These are phyloP conservation scores for Collybiopsis luxurians DNA, from an alignment of 768 basidiomycete species.

Conservation along the genomic window DNA sequence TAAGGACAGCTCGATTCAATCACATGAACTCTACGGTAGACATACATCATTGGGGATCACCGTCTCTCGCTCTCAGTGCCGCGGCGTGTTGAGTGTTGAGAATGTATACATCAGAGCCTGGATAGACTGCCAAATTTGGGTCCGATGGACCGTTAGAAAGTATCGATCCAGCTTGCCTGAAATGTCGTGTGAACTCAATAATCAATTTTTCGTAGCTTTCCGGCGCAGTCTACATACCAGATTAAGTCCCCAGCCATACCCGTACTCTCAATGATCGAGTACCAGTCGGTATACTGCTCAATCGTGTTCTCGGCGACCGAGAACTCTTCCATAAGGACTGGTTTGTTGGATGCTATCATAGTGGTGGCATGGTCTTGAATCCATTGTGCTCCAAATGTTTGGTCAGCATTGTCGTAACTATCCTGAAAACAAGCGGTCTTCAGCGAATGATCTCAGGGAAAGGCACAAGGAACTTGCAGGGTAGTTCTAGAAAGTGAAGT, in stretches of 20 bases:
- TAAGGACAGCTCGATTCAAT: too few species aligned
- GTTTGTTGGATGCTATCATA: conserved; percentile 51
- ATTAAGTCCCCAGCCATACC: conserved; percentile 60
- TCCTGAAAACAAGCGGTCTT: conserved; percentile 24
- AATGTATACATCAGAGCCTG: conserved; percentile 31
- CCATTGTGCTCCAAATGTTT: conserved; percentile 59
- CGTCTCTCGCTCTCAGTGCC: conserved; percentile 34
- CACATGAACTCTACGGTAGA: too few species aligned
- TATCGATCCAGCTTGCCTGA: conserved; percentile 27
- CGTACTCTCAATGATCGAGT: conserved; percentile 43
- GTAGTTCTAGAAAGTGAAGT: conserved; percentile 18
- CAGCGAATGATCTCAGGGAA: background rate
- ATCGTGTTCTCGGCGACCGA: too few species aligned
- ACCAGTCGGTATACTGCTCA: conserved; percentile 49
- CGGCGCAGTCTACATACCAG: conserved; percentile 34
- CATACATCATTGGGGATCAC: background rate
- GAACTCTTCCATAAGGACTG: conserved; percentile 55
- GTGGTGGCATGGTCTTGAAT: conserved; percentile 57
- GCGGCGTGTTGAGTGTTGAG: conserved; percentile 32
- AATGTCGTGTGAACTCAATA: background rate
- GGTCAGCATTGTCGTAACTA: conserved; percentile 45
- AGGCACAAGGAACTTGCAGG: conserved; percentile 20
- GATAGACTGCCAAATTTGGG: conserved; percentile 46
- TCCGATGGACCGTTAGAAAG: conserved; percentile 21
- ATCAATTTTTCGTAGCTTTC: background rate